A percentile compares a stretch with the other conserved stretches of the same genome.
These are phyloP conservation scores for Mercurialis annua DNA, from an alignment of 345 rosid species.

Conservation along the genomic window DNA sequence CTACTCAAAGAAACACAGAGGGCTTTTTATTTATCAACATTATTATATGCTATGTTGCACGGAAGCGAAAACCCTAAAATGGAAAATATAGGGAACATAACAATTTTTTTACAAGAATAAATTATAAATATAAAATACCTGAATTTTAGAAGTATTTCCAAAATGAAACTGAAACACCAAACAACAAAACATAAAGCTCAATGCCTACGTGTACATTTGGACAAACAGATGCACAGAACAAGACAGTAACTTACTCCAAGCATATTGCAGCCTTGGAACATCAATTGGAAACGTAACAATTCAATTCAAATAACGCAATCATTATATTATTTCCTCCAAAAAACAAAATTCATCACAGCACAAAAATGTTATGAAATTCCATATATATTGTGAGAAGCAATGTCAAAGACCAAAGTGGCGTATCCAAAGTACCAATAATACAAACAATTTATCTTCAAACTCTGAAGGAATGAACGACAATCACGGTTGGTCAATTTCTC, in stretches of 20 bases:
- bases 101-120: too few relatives aligned
- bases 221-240: not conserved
- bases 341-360: not conserved
- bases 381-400: not conserved
- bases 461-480: not conserved
- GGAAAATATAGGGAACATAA: too few relatives aligned
- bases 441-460: not conserved
- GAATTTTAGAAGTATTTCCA: too few relatives aligned
- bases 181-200: too few relatives aligned
- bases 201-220: too few relatives aligned
- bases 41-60: too few relatives aligned
- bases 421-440: not conserved
- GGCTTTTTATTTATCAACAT: not conserved
- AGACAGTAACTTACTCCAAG: not conserved
- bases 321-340: not conserved
- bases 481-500: not conserved
- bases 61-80: too few relatives aligned
- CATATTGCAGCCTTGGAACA: not conserved
- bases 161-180: too few relatives aligned
- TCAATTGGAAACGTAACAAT: not conserved
- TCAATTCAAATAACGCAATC: not conserved
- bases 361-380: constrained; percentile 3
- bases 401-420: not conserved
- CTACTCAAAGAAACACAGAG: constrained; percentile 2
- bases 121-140: too few relatives aligned